A percentile compares a stretch with the other conserved stretches of the same genome.
Evolutionary conservation across 768 basidiomycete species (phyloP).

Genomic region (Rhodosporidiobolus sp.): DNA sequence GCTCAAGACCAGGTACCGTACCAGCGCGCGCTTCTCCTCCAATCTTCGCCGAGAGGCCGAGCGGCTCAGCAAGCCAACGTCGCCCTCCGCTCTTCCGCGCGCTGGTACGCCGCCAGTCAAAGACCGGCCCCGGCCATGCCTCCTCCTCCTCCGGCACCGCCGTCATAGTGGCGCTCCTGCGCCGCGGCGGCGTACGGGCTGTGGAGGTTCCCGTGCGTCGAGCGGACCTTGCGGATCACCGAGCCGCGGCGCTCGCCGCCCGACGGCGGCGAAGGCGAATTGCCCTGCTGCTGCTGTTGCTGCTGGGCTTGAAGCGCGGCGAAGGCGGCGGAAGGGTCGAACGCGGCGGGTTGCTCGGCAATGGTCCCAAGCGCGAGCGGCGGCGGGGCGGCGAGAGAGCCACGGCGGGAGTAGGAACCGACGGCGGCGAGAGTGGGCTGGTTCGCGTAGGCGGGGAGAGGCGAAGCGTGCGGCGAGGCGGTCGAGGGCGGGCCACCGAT

Average conservation of each 20-base stretch:
- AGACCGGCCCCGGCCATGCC: slow-evolving; percentile 19
- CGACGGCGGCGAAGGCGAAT: not conserved
- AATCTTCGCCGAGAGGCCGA: not conserved
- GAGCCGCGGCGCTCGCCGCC: not conserved
- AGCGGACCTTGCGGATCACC: not conserved
- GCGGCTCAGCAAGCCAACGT: not conserved
- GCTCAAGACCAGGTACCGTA: no score
- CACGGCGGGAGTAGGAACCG: not conserved
- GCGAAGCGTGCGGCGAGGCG: not conserved
- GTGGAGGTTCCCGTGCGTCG: not conserved
- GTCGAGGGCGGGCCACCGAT: not conserved
- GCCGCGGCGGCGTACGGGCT: not conserved
- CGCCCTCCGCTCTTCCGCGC: not conserved
- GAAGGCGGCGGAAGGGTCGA: not conserved
- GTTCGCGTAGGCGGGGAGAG: not conserved
- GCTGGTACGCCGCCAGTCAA: slow-evolving; percentile 26
- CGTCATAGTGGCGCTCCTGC: not conserved
- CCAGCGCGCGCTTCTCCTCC: no score
- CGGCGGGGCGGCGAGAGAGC: not conserved
- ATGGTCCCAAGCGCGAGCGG: slow-evolving; percentile 1
- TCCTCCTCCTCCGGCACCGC: not conserved
- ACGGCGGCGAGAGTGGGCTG: no score
- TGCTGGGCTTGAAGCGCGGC: no score
- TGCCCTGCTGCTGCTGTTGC: not conserved
- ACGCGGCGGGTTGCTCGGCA: not conserved